Base-by-base conservation (phyloP, 805 yeast genomes). In the Teunomyces pallodes region DNA sequence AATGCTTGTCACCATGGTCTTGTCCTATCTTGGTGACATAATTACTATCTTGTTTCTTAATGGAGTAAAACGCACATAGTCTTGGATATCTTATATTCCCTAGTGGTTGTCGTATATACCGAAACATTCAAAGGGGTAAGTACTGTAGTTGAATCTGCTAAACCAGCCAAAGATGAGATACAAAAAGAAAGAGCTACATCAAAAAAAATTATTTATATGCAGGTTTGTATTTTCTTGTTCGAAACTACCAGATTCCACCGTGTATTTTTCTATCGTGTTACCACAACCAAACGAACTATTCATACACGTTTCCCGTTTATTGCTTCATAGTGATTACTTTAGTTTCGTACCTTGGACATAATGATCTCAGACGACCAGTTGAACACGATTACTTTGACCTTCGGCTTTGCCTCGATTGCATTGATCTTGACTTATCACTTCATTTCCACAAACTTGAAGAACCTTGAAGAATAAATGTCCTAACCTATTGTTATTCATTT, bases 361-460 rank as follows among this genome's bases (percentile, higher is more conserved):
- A 91, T 91, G 97, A 90, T 91, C 60, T 75, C 88, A 12, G 97
- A 91, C 75, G 74, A 74, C 47, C 94, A 90, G 66, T 78, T 91
- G 64, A 82, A 90, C 65, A 69, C 80, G 43, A 70, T 89, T 40
- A 95, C 88, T 44, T 76, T 88, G 41, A 66, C 81, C 9, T 84
- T 87, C 55, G 97, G 97, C 4, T 65, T 90, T 47, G 62, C 81
- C 5, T 82, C 94, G 52, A 77, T 90, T 65, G 76, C 82, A 2
- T 74, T 91, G 56, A 86, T 90, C 33, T 68, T 87, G 40, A 71
- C 85, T 3, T 91, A 86, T 68, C 94, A 90, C 54, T 77, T 84
- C 30, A 74, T 85, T 30, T 67, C 79, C 38, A 77, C 87, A 24
- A 82, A 82, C 50, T 55, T 63, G 43, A 65, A 63, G 40, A 54